These are phyloP conservation scores for Pseudogymnoascus sp. DNA, from an alignment of 2,329 filamentous ascomycete species.

Conservation along the genomic window DNA sequence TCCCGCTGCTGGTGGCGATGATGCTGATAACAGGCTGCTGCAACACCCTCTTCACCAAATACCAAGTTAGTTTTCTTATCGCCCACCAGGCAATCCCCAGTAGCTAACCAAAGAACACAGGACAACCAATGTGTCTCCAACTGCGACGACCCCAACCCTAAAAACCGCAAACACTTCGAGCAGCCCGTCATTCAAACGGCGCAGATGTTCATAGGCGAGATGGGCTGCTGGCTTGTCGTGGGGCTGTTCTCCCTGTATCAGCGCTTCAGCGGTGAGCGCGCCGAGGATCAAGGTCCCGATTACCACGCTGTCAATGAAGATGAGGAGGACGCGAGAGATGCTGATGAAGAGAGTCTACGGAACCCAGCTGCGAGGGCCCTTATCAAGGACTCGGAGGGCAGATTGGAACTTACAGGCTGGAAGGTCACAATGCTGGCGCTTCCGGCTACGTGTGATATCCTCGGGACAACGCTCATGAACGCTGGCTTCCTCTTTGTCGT, in stretches of 20 bases:
- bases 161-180: constrained; percentile 68
- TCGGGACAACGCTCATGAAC: constrained; percentile 95
- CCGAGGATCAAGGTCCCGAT: constrained; percentile 38
- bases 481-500: constrained; percentile 88
- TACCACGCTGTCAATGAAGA: constrained; percentile 57
- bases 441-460: constrained; percentile 88
- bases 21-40: constrained; percentile 95
- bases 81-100: not conserved
- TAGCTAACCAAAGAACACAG: constrained; percentile 36
- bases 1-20: constrained; percentile 86
- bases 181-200: constrained; percentile 94
- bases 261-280: constrained; percentile 42
- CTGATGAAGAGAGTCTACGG: constrained; percentile 39
- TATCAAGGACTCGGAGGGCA: constrained; percentile 45
- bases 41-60: constrained; percentile 95
- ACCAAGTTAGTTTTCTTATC: constrained; percentile 56
- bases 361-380: constrained; percentile 46
- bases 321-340: constrained; percentile 29
- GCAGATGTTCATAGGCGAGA: constrained; percentile 97
- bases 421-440: constrained; percentile 69
- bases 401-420: constrained; percentile 57
- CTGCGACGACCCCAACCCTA: constrained; percentile 64
- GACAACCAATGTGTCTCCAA: constrained; percentile 96
- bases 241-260: constrained; percentile 60
- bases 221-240: constrained; percentile 91